Evolutionary conservation across 2,329 filamentous ascomycete genomes (phyloP).

Genomic region (Teratosphaeria viscida): DNA sequence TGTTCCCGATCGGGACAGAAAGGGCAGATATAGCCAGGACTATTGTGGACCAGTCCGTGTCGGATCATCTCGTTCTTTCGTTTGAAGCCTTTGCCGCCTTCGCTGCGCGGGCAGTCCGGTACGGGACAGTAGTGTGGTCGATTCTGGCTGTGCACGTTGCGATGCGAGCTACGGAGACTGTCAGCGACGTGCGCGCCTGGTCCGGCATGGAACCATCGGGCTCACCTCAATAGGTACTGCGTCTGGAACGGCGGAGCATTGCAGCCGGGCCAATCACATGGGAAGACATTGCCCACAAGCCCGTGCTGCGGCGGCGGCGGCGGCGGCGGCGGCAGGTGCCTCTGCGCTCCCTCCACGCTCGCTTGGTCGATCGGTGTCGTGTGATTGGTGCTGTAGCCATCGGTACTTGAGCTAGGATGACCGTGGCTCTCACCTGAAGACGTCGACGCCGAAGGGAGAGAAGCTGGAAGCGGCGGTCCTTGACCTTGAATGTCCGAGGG

Average conservation of each 20-base stretch:
- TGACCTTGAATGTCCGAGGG: conserved; percentile 1
- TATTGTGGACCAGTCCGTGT: conserved; percentile 84
- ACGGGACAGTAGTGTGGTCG: conserved; percentile 56
- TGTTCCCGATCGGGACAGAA: conserved; percentile 92
- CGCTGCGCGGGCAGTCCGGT: conserved; percentile 45
- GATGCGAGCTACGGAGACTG: conserved; percentile 48
- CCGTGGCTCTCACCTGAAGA: conserved; percentile 24
- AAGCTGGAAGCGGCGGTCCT: conserved; percentile 12
- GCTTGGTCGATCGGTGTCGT: conserved; percentile 27
- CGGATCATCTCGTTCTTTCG: conserved; percentile 61
- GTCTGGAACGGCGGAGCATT: conserved; percentile 67
- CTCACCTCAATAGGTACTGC: conserved; percentile 59
- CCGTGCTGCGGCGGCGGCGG: conserved; percentile 26
- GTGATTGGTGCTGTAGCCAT: conserved; percentile 25
- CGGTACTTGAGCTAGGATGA: conserved; percentile 18
- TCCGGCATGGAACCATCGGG: background rate
- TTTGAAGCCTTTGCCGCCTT: conserved; percentile 57
- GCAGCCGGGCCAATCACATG: conserved; percentile 55
- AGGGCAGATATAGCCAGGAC: conserved; percentile 89
- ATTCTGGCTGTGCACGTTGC: conserved; percentile 54
- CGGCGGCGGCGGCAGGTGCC: conserved; percentile 19
- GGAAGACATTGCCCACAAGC: conserved; percentile 36
- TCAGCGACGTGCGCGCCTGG: background rate
- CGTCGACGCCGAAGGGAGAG: conserved; percentile 16
- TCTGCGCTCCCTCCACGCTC: conserved; percentile 19